Conservation (phyloP, 2,329 filamentous ascomycete genomes). For the Shiraia sp. region DNA sequence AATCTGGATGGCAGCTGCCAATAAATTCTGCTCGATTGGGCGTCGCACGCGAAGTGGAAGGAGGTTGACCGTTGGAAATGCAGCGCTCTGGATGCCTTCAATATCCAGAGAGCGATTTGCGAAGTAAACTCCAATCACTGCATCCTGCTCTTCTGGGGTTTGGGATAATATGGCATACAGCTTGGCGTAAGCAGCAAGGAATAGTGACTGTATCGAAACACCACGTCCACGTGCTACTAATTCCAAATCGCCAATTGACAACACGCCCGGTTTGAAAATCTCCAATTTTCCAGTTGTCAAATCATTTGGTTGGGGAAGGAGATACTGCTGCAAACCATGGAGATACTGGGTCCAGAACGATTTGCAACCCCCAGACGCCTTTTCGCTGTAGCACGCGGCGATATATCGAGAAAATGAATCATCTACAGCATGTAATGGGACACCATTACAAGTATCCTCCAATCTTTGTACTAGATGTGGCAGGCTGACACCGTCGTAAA, state of each 20-base stretch:
- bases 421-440: slow-evolving; percentile 13
- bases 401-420: slow-evolving; percentile 50
- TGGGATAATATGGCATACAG: slow-evolving; percentile 46
- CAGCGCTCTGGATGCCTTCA: slow-evolving; percentile 54
- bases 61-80: slow-evolving; percentile 77
- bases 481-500: slow-evolving; percentile 86
- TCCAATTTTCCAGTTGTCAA: slow-evolving; percentile 39
- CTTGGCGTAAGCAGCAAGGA: slow-evolving; percentile 73
- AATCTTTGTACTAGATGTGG: slow-evolving; percentile 63
- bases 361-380: slow-evolving; percentile 30
- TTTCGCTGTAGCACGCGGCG: slow-evolving; percentile 15
- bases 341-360: slow-evolving; percentile 59
- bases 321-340: slow-evolving; percentile 7
- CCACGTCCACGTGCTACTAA: slow-evolving; percentile 53
- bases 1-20: slow-evolving; percentile 61
- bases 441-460: slow-evolving; percentile 47
- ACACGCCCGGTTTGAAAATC: slow-evolving; percentile 55
- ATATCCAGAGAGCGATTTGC: slow-evolving; percentile 69
- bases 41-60: slow-evolving; percentile 67
- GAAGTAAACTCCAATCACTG: slow-evolving; percentile 79
- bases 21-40: slow-evolving; percentile 40
- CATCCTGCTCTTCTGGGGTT: slow-evolving; percentile 34
- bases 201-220: slow-evolving; percentile 71
- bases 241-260: slow-evolving; percentile 50
- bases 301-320: slow-evolving; percentile 27